Percentiles rank a stretch among this genome's conserved stretches.
Conservation (phyloP, 768 basidiomycete genomes). For the Lactifluus volemus region DNA sequence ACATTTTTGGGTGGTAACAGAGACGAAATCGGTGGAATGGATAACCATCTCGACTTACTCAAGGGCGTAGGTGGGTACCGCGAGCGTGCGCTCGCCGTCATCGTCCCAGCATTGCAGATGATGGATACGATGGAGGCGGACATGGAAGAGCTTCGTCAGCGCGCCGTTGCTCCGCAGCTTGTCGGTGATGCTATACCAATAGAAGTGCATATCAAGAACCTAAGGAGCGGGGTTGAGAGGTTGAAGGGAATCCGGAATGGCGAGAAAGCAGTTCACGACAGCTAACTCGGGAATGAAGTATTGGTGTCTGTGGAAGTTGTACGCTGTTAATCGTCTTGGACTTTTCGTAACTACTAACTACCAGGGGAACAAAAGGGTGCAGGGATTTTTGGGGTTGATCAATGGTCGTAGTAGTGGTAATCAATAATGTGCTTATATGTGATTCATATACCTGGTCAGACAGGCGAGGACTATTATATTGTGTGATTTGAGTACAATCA, state of each 20-base stretch:
- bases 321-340: neutral
- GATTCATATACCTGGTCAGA: too few relatives aligned
- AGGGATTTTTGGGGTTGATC: too few relatives aligned
- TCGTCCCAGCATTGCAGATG: conserved; percentile 54
- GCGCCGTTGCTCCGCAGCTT: conserved; percentile 60
- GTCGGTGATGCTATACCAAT: conserved; percentile 49
- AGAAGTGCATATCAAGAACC: conserved; percentile 73
- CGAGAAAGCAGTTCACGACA: conserved; percentile 39
- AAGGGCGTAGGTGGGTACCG: conserved; percentile 48
- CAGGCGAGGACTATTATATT: too few relatives aligned
- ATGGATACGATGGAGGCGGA: conserved; percentile 59
- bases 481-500: too few relatives aligned
- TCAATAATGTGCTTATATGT: too few relatives aligned
- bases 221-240: conserved; percentile 51
- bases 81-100: conserved; percentile 52
- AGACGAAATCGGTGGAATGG: conserved; percentile 38
- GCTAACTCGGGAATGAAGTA: conserved; percentile 26
- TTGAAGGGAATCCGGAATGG: conserved; percentile 48
- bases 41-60: conserved; percentile 45
- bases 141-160: conserved; percentile 67
- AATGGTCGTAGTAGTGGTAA: too few relatives aligned
- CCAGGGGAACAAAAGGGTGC: too few relatives aligned
- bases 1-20: conserved; percentile 57
- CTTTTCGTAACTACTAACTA: too few relatives aligned
- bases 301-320: neutral